These are phyloP conservation scores for Neurospora sp. DNA, from an alignment of 495 filamentous ascomycete species.

Conservation along the genomic window DNA sequence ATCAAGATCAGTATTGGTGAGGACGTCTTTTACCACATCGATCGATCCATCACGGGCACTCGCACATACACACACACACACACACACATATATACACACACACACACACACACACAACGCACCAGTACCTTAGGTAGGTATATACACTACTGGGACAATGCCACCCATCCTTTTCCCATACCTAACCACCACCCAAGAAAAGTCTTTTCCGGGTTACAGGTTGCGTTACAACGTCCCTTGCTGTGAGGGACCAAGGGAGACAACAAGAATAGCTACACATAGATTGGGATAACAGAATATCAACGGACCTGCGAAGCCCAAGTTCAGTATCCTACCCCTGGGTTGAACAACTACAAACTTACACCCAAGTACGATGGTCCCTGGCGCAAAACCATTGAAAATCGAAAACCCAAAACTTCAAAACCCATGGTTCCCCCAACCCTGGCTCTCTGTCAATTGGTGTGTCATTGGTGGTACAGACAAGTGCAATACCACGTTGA, in stretches of 20 bases:
- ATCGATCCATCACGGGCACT: not conserved
- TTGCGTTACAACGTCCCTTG: not conserved
- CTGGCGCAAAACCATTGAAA: not conserved
- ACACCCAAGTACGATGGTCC: not conserved
- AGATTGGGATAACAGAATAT: not conserved
- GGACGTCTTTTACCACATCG: not conserved
- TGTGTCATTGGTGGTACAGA: not conserved
- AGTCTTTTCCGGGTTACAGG: not conserved
- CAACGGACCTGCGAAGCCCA: no score
- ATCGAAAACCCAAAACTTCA: no score
- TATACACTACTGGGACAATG: not conserved
- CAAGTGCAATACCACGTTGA: not conserved
- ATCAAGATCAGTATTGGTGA: not conserved
- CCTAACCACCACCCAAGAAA: not conserved
- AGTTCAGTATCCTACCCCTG: no score
- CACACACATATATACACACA: not conserved
- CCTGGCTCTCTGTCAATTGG: not conserved
- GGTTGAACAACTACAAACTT: not conserved
- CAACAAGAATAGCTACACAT: conserved; percentile 8
- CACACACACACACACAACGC: not conserved
- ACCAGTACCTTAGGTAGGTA: not conserved
- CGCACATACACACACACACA: not conserved
- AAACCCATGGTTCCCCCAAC: not conserved
- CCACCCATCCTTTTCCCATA: not conserved
- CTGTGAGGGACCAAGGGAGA: not conserved